Base-by-base conservation (phyloP, 108 stramenopile genomes). In the Asterionellopsis glacialis region DNA sequence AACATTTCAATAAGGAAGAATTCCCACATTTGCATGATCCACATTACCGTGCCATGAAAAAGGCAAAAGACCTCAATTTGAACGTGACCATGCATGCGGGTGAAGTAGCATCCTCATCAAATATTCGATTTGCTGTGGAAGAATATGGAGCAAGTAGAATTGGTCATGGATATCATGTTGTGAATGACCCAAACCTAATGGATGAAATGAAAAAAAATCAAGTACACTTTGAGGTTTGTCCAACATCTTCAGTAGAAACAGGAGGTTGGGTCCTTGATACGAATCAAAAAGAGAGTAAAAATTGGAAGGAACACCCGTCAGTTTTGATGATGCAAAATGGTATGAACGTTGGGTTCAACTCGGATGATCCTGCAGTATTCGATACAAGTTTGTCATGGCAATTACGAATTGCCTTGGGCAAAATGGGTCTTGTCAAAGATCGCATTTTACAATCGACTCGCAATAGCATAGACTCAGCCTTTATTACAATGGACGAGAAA, bases 361-460 rank as follows among this genome's bases (percentile, higher is more conserved):
- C 78, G 14, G 86, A 88, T 59, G 86, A 88, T 61, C 86, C 86
- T 11, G 77, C 86, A 11, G 86, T 88, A 2, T 88, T 88, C 47
- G 65, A 75, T 40, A 84, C 86, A 0, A 61, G 57, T 13, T 43
- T 88, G 41, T 70, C 74, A 5, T 77, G 79, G 72, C 81, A 88
- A 59, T 80, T 69, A 44, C 61, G 75, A 11, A 82, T 78, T 39
- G 86, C 71, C 16, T 16, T 76, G 57, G 71, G 52, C 21, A 81
- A 83, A 53, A 84, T 88, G 71, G 65, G 67, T 9, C 63, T 80
- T 58, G 57, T 38, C 11, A 64, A 54, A 11, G 49, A 67, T 0
- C 57, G 72, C 38, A 39, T 88, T 12, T 15, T 73, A 9, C 18
- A 47, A 28, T 54, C 63, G 39, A 47, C 70, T 41, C 16, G 65